Conservation (phyloP, 148 eudicot genomes). For the Fagopyrum homotropicum region DNA sequence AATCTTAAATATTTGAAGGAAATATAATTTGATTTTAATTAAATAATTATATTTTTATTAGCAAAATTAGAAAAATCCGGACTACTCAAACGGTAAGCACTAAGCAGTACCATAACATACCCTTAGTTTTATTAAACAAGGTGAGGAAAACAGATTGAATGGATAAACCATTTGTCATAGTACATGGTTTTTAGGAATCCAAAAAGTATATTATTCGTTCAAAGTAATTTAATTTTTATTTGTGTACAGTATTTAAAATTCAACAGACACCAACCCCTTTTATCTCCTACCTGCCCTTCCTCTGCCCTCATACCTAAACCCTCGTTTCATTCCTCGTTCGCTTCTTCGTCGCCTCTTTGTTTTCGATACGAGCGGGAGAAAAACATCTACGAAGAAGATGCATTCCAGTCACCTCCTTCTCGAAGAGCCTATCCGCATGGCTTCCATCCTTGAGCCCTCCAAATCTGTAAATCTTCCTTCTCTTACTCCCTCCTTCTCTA, state of each 20-base stretch:
- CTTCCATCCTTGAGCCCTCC: slow-evolving; percentile 88
- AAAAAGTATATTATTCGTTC: slow-evolving; percentile 4
- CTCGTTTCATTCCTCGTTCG: slow-evolving; percentile 2
- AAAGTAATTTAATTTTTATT: not conserved
- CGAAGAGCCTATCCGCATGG: slow-evolving; percentile 97
- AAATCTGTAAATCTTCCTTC: slow-evolving; percentile 43
- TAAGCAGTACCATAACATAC: no score
- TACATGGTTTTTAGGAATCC: not conserved
- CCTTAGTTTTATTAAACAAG: no score
- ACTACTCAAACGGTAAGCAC: no score
- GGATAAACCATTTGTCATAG: not conserved
- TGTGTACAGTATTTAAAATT: not conserved
- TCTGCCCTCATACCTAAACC: not conserved
- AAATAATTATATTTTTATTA: no score
- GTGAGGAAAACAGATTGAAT: no score
- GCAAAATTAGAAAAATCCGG: no score
- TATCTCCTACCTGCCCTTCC: not conserved
- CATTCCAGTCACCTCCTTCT: slow-evolving; percentile 83
- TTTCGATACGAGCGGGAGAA: not conserved
- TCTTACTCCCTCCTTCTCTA: not conserved
- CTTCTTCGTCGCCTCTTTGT: slow-evolving; percentile 13
- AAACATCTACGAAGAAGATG: slow-evolving; percentile 29
- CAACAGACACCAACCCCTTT: not conserved
- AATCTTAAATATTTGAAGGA: no score
- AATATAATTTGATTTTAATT: no score